phyloP scores from a whole-genome alignment of 768 basidiomycete species.

The Hortiboletus campestris region DNA sequence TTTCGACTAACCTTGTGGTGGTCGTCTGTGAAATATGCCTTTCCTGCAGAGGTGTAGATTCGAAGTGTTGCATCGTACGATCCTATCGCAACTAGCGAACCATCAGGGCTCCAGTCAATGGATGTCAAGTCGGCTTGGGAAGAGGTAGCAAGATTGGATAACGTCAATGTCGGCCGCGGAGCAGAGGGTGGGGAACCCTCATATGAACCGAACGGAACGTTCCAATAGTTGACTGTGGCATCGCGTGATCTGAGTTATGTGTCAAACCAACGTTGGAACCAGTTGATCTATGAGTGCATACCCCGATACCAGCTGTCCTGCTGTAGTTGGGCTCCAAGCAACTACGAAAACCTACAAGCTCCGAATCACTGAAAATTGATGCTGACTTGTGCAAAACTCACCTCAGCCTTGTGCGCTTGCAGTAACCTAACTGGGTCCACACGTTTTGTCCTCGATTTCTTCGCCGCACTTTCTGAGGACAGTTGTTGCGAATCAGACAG shows the following conservation, averaged over 20 bases:
- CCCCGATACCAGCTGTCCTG: slow-evolving; percentile 71
- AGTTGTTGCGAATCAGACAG: slow-evolving; percentile 18
- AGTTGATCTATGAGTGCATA: slow-evolving; percentile 32
- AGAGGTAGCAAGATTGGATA: slow-evolving; percentile 49
- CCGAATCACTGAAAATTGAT: slow-evolving; percentile 4
- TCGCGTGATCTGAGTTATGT: slow-evolving; percentile 62
- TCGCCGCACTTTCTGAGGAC: slow-evolving; percentile 16
- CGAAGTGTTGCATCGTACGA: slow-evolving; percentile 75
- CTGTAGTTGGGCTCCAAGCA: slow-evolving; percentile 68
- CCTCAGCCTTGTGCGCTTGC: slow-evolving; percentile 62
- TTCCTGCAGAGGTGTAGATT: slow-evolving; percentile 60
- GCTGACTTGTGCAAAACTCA: slow-evolving; percentile 26
- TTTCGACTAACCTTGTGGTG: slow-evolving; percentile 58
- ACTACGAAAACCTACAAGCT: slow-evolving; percentile 69
- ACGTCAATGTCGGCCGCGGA: slow-evolving; percentile 37
- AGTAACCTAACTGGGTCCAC: slow-evolving; percentile 46
- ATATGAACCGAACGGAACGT: slow-evolving; percentile 45
- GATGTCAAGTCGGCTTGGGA: slow-evolving; percentile 67
- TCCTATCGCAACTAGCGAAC: slow-evolving; percentile 71
- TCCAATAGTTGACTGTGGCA: slow-evolving; percentile 72
- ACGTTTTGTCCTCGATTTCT: slow-evolving; percentile 37
- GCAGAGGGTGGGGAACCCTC: slow-evolving; percentile 16
- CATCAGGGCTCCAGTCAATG: slow-evolving; percentile 74
- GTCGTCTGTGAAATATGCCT: slow-evolving; percentile 57
- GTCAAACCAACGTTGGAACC: slow-evolving; percentile 1